Evolutionary conservation across 306 rosid species (phyloP), one percentile per base, ranked within the genome.

Genomic region (Rosa rugosa): DNA sequence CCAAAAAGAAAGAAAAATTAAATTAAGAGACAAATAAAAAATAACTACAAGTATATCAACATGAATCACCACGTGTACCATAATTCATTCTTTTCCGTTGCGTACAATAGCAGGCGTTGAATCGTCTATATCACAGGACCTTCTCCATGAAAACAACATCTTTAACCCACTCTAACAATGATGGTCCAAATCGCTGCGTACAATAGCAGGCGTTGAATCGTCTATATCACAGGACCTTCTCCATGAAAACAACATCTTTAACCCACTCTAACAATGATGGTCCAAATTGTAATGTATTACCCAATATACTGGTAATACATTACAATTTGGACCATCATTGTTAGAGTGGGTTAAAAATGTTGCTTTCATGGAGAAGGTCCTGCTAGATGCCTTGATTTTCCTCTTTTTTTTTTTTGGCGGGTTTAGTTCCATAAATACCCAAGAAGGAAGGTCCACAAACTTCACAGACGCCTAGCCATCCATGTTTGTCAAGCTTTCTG

Each of bases 401-500:
- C 3, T 22, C 3, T 22, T 0, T 34, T 27, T 1, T 27, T 40
- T 40, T 68, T n/a, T 45, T 11, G 57, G 5, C 4, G 41, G 17
- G 27, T 11, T 36, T 34, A 3, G 41, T 23, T 45, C 14, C 16
- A 13, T 25, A 64, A 34, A 64, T 64, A 64, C 31, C 12, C 22
- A 4, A 64, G 42, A 4, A 2, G 2, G 45, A 64, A 64, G 12
- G 69, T 36, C 36, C 41, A 9, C 11, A 64, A 40, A 4, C 69
- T 64, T 16, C 69, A 60, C 16, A 27, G 18, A 60, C 6, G 42
- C 41, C 11, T 13, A 18, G 65, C 16, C 14, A 72, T 44, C 71
- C 70, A 90, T 90, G 94, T 72, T 75, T 69, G 17, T 22, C 82
- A 76, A 83, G 27, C 72, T 86, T 72, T 42, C 44, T 8, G 3